Base-by-base conservation (phyloP, 2,329 filamentous ascomycete species). In the Pyrenophora tritici-repentis region DNA sequence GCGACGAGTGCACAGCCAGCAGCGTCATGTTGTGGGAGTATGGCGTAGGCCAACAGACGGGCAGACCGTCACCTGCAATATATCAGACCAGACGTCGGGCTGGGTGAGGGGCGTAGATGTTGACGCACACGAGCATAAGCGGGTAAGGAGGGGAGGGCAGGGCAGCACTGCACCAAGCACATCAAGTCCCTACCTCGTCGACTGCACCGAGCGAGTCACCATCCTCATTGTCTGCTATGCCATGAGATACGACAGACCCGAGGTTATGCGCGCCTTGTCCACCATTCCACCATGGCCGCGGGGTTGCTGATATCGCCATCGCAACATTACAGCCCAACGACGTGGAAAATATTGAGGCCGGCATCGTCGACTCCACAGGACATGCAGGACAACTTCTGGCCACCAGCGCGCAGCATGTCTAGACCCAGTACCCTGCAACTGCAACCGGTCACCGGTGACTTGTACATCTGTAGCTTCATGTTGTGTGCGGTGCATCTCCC, bases 71-170 rank as follows among this genome's bases (percentile, higher is more conserved):
- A 43, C 47, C 42, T 55, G 58, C 59, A 58, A 60, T 60, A 59
- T 58, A 59, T 53, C 47, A 55, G 41, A 29, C 36, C 47, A 55
- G 41, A 29, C 36, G 42, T 49, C 51, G 52, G 26, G 26, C 26
- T 63, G 59, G 61, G 61, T 58, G 55, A 58, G 59, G 57, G 53
- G 50, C 53, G 46, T 48, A 52, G 53, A 50, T 54, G 52, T 42
- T 26, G 51, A 51, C 51, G 56, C 55, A 55, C 49, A 31, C 32
- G 31, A 44, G 26, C 26, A 42, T 34, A 47, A 47, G 52, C 50
- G 56, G 26, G 10, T 12, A 9, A 4, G 7, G 26, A 3, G 1
- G 9, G 10, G 26, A 8, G 26, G 24, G 24, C 8, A 29, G 10
- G 10, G 9, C 26, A 29, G 26, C 26, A 29, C 26, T 20, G 18